Evolutionary conservation across 345 rosid genomes (phyloP).

Genomic region (Acer campestre): DNA sequence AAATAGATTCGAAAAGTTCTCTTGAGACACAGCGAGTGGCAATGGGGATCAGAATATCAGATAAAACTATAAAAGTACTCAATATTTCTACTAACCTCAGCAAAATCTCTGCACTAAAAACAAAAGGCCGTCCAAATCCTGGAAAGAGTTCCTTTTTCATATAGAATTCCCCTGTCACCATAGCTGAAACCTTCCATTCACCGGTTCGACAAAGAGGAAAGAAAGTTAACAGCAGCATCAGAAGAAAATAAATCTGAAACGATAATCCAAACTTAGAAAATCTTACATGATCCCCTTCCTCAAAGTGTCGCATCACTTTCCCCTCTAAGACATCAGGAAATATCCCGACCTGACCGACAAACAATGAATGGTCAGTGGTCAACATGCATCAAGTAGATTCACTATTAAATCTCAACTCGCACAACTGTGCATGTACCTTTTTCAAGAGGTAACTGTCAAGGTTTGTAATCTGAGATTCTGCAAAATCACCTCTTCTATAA

Average conservation of each 20-base stretch:
- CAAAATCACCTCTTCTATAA: constrained; percentile 75
- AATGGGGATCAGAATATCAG: background rate
- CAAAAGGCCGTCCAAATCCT: constrained; percentile 92
- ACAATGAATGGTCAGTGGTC: constrained; percentile 8
- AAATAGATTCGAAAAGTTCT: constrained; percentile 17
- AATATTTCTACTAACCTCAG: constrained; percentile 48
- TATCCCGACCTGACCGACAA: constrained; percentile 62
- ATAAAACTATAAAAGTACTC: background rate
- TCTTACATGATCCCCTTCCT: constrained; percentile 72
- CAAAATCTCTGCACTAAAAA: constrained; percentile 72
- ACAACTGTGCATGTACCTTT: constrained; percentile 43
- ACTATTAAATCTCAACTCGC: constrained; percentile 2
- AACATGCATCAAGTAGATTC: constrained; percentile 5
- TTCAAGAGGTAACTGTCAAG: constrained; percentile 60
- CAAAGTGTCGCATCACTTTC: constrained; percentile 75
- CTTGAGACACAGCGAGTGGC: constrained; percentile 13
- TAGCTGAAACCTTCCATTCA: constrained; percentile 73
- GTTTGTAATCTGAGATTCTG: constrained; percentile 60
- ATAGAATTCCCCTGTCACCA: constrained; percentile 89
- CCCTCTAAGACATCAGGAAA: constrained; percentile 84
- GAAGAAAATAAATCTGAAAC: background rate
- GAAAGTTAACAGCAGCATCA: constrained; percentile 5
- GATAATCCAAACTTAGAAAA: constrained; percentile 7
- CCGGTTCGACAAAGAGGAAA: background rate
- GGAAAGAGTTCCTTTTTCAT: constrained; percentile 77